Evolutionary conservation across 495 filamentous ascomycete genomes (phyloP), one percentile per base, ranked within the genome.

Genomic region (Filosporella fistucella): DNA sequence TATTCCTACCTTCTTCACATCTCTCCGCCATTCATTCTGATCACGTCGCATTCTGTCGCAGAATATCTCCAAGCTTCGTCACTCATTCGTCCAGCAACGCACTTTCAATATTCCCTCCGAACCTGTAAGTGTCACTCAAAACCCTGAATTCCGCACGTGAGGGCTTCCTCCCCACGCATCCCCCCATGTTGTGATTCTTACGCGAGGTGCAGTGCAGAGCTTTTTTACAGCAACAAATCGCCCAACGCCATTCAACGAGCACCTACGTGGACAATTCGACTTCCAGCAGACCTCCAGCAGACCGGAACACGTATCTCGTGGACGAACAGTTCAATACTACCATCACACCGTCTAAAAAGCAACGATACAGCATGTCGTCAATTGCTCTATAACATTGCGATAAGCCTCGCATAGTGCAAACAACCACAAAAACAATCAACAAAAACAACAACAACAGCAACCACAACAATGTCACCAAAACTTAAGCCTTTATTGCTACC

Each of bases 401-500:
- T 18, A 43, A 35, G 45, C 38, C 37, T 55, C 43, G 45, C 46
- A 40, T 39, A 37, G 5, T 50, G 38, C 47, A 50, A 43, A 45
- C 47, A 40, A 55, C 40, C 40, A 28, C 33, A 20, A 55, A 41
- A 42, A 47, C 41, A 55, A 30, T 46, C 43, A 52, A 54, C 46
- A 45, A 42, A 21, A 32, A 36, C 47, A 46, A 45, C 14, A 37
- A 39, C 33, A 35, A 45, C 30, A 7, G 42, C 32, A 50, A 17
- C 16, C 45, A 41, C 32, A 42, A 57, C 22, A 21, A 79, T 79
- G 75, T 71, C 74, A 55, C 59, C 71, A 33, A 67, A 64, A 57
- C 63, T 79, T 44, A 73, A 70, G 54, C 70, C 71, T 42, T 63
- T 77, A 49, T 55, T 67, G 50, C 59, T 78, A 34, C 74, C 74